Evolutionary conservation across 495 filamentous ascomycete genomes (phyloP).

Genomic region (Pyronema omphalodes): DNA sequence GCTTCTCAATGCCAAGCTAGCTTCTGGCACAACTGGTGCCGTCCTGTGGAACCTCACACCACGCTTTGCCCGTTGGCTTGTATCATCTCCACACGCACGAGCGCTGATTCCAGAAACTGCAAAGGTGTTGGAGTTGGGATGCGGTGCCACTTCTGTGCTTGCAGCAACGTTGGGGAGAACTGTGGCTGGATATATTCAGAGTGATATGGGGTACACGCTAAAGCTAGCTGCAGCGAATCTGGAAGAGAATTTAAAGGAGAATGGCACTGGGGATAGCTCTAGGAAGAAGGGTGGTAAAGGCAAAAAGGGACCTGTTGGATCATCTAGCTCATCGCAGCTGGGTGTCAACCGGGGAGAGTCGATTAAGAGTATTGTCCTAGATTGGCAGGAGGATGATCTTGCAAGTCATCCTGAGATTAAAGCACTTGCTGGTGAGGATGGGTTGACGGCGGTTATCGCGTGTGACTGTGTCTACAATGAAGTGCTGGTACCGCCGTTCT

Average conservation of each 20-base stretch:
- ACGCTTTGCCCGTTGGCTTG: constrained; percentile 64
- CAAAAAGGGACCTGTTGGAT: constrained; percentile 6
- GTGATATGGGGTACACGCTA: constrained; percentile 74
- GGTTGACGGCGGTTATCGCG: constrained; percentile 49
- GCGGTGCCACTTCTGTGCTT: constrained; percentile 64
- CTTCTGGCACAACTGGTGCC: constrained; percentile 82
- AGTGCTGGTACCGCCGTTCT: constrained; percentile 58
- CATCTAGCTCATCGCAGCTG: background rate
- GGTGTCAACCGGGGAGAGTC: constrained; percentile 13
- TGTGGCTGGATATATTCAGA: constrained; percentile 53
- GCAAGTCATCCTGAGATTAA: constrained; percentile 9
- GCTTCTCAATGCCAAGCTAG: constrained; percentile 55
- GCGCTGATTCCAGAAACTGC: constrained; percentile 37
- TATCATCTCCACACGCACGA: constrained; percentile 42
- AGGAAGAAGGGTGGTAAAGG: constrained; percentile 18
- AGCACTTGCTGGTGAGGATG: background rate
- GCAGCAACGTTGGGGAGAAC: constrained; percentile 43
- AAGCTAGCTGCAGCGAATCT: constrained; percentile 60
- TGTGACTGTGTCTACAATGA: constrained; percentile 90
- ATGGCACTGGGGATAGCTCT: constrained; percentile 16
- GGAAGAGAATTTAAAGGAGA: constrained; percentile 33
- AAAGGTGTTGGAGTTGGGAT: constrained; percentile 63
- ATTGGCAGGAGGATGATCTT: constrained; percentile 46
- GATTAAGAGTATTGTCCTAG: constrained; percentile 37
- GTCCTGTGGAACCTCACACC: constrained; percentile 91